Evolutionary conservation across 23 red algal species (phyloP).

Genomic region (Agarophyton chilense): DNA sequence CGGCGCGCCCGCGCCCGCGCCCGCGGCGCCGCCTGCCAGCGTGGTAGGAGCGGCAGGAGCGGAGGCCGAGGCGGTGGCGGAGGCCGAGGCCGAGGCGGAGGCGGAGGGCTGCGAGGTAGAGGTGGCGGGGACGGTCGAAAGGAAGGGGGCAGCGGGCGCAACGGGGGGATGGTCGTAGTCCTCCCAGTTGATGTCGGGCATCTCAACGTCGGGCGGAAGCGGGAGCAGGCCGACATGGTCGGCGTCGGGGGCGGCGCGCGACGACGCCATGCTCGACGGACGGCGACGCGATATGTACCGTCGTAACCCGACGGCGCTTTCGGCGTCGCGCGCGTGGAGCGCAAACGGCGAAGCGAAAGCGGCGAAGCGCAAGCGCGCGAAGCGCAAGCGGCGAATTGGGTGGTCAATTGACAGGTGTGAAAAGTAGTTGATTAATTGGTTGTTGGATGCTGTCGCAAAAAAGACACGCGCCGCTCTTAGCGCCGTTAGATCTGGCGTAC

Average conservation of each 20-base stretch:
- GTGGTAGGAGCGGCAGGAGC: not conserved
- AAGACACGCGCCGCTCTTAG: not conserved
- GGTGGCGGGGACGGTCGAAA: not conserved
- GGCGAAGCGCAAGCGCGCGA: not conserved
- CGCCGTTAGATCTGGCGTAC: not conserved
- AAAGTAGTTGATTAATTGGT: too few relatives aligned
- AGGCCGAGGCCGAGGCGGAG: not conserved
- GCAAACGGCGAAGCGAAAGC: too few relatives aligned
- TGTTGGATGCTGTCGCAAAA: too few relatives aligned
- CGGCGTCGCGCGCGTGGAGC: too few relatives aligned
- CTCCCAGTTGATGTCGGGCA: conserved; percentile 28
- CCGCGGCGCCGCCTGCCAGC: too few relatives aligned
- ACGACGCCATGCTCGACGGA: too few relatives aligned
- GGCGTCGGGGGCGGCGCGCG: not conserved
- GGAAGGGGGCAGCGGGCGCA: not conserved
- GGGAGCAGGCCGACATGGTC: not conserved
- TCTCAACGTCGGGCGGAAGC: not conserved
- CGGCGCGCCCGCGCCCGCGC: too few relatives aligned
- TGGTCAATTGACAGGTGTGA: too few relatives aligned
- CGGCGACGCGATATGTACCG: too few relatives aligned
- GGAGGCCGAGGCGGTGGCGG: not conserved
- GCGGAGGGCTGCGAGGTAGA: not conserved
- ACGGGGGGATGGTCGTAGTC: not conserved
- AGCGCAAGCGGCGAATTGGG: not conserved
- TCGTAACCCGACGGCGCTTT: too few relatives aligned